A percentile compares a stretch with the other conserved stretches of the same genome.
Conservation (phyloP, 495 filamentous ascomycete species). For the Xylaria scruposa region DNA sequence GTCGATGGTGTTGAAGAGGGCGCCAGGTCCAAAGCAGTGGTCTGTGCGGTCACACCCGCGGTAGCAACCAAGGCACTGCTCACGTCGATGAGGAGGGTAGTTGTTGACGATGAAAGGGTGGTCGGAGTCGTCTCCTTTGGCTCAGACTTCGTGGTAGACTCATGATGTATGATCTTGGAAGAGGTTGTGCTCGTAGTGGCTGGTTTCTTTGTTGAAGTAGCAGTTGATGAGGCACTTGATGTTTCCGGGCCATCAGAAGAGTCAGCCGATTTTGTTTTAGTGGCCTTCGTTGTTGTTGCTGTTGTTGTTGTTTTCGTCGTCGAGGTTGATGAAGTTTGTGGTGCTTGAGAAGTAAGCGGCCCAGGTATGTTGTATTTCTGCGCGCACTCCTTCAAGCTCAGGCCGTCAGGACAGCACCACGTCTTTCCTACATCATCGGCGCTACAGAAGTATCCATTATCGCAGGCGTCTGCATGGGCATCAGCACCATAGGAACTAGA, state of each 20-base stretch:
- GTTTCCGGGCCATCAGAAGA: slow-evolving; percentile 19
- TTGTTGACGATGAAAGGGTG: slow-evolving; percentile 9
- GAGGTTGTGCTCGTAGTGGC: slow-evolving; percentile 33
- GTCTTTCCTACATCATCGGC: slow-evolving; percentile 46
- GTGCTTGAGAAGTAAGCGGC: slow-evolving; percentile 46
- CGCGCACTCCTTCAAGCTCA: slow-evolving; percentile 52
- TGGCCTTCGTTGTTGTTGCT: slow-evolving; percentile 1
- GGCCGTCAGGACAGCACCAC: slow-evolving; percentile 55
- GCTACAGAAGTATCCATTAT: slow-evolving; percentile 55
- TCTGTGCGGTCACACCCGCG: slow-evolving; percentile 8
- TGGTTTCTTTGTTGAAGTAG: slow-evolving; percentile 23
- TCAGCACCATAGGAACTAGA: slow-evolving; percentile 26
- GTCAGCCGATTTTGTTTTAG: slow-evolving; percentile 1
- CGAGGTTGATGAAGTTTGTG: slow-evolving; percentile 35
- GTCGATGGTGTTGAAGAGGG: slow-evolving; percentile 27
- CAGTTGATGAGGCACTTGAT: not conserved
- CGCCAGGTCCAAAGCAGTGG: slow-evolving; percentile 16
- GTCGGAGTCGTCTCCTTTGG: not conserved
- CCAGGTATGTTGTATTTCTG: slow-evolving; percentile 46
- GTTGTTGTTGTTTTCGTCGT: slow-evolving; percentile 2
- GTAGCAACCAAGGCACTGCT: not conserved
- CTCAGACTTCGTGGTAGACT: slow-evolving; percentile 14
- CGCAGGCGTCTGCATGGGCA: slow-evolving; percentile 51
- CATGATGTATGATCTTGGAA: not conserved
- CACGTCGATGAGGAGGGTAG: slow-evolving; percentile 1